Evolutionary conservation across 1,139 yeast species (phyloP), one percentile per base, ranked within the genome.

Genomic region (Nadsonia commutata): DNA sequence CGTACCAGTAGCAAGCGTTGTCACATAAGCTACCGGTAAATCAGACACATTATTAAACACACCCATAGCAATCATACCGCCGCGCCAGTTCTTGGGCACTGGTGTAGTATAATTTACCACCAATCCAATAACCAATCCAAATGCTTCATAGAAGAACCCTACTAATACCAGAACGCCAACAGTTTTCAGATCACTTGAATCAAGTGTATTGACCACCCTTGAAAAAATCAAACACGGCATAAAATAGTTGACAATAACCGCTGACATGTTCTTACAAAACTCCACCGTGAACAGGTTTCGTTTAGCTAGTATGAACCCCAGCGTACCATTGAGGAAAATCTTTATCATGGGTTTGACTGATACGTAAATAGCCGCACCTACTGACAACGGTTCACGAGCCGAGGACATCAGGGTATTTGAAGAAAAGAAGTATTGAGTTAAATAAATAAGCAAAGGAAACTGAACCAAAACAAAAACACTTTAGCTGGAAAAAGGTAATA

Each of bases 281-380:
- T 84, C 78, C 36, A 83, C 85, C 0, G 82, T 69, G 16, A 86
- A 64, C 36, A 85, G 71, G 27, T 57, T 79, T 49, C 65, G 66
- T 50, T 72, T 73, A 5, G 94, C 88, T 8, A 85, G 64, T 31
- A 66, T 58, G 53, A 68, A 82, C 8, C 96, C 96, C 17, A 79
- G 62, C 2, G 71, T 78, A 7, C 84, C 72, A 55, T 84, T 80
- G 54, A 82, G 64, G 55, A 85, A 84, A 51, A 86, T 84, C 64
- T 88, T 86, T 63, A 85, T 68, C 47, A 86, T 80, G 20, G 96
- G 96, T 63, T 85, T 86, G 42, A 81, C 80, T 0, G 95, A 76
- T 18, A 84, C 71, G 61, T 79, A 86, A 13, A 86, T 79, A 38
- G 86, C 76, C 39, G 71, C 71, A 11, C 95, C 94, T 17, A 85